A percentile compares a stretch with the other conserved stretches of the same genome.
These are phyloP conservation scores for Cryptococcus sp. DNA, from an alignment of 1,284 basidiomycete genomes.

Conservation along the genomic window DNA sequence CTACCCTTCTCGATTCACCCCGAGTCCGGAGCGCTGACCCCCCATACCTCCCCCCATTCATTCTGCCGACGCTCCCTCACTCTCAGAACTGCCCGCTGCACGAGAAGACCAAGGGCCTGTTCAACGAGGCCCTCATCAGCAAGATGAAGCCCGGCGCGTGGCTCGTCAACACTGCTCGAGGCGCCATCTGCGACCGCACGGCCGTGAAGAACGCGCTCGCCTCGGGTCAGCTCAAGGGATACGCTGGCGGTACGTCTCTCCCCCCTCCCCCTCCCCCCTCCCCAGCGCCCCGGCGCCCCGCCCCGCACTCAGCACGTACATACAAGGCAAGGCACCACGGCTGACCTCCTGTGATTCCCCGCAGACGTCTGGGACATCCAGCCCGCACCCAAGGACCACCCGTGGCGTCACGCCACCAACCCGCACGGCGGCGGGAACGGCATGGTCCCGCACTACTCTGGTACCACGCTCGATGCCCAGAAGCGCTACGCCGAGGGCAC, in stretches of 20 bases:
- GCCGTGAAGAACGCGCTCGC: constrained; percentile 74
- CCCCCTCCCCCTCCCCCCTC: not conserved
- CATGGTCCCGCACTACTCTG: constrained; percentile 67
- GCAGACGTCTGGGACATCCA: constrained; percentile 58
- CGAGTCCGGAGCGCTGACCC: not conserved
- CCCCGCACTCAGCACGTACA: not conserved
- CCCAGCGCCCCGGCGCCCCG: not conserved
- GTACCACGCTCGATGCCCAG: constrained; percentile 90
- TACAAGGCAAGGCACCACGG: too few relatives aligned
- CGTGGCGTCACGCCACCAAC: constrained; percentile 81
- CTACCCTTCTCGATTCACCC: too few relatives aligned
- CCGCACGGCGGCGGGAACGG: constrained; percentile 74
- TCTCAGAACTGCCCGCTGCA: constrained; percentile 77
- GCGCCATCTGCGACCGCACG: constrained; percentile 83
- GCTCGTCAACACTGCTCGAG: constrained; percentile 91
- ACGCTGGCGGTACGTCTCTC: constrained; percentile 54
- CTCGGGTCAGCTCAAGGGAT: constrained; percentile 70
- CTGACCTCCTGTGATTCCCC: too few relatives aligned
- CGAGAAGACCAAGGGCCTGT: constrained; percentile 75
- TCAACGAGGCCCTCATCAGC: constrained; percentile 77
- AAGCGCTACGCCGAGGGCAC: constrained; percentile 79
- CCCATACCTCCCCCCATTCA: not conserved
- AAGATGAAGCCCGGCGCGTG: constrained; percentile 89
- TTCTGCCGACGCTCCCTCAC: too few relatives aligned
- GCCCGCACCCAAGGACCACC: constrained; percentile 78